phyloP scores from a whole-genome alignment of 805 yeast genomes.

The Metschnikowia lunata region DNA sequence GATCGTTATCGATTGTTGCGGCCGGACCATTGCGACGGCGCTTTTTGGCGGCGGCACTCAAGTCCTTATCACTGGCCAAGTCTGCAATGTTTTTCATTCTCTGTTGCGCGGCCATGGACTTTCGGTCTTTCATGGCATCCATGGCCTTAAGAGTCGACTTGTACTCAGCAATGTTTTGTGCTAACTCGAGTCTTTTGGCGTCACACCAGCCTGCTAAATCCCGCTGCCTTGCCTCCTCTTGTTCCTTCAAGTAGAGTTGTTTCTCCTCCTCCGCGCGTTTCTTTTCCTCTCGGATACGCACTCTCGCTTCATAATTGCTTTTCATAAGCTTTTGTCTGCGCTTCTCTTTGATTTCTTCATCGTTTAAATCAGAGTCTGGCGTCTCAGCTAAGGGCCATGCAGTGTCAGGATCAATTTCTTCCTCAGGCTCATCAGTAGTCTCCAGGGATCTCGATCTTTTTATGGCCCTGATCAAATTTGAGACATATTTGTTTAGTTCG shows the following conservation, averaged over 20 bases:
- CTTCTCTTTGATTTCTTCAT: conserved; percentile 81
- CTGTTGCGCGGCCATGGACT: conserved; percentile 86
- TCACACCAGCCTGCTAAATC: conserved; percentile 80
- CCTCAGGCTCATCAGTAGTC: conserved; percentile 46
- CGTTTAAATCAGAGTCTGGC: conserved; percentile 79
- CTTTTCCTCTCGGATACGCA: conserved; percentile 76
- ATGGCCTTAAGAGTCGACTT: conserved; percentile 67
- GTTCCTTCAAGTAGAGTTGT: conserved; percentile 59
- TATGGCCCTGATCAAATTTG: conserved; percentile 62
- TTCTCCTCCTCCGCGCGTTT: conserved; percentile 55
- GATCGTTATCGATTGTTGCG: conserved; percentile 80
- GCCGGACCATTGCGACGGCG: conserved; percentile 39
- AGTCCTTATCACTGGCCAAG: conserved; percentile 66
- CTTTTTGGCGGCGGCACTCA: conserved; percentile 44
- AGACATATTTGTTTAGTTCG: conserved; percentile 64
- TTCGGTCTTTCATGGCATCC: conserved; percentile 79
- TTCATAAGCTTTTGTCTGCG: conserved; percentile 77
- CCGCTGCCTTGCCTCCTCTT: conserved; percentile 68
- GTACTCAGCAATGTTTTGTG: conserved; percentile 51
- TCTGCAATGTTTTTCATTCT: conserved; percentile 90
- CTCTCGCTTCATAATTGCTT: conserved; percentile 85
- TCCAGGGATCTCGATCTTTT: conserved; percentile 64
- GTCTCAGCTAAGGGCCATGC: conserved; percentile 67
- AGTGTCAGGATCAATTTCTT: conserved; percentile 47
- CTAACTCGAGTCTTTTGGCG: conserved; percentile 59